These are phyloP conservation scores for Globisporangium abappressorium DNA, from an alignment of 352 stramenopile genomes.

Conservation along the genomic window DNA sequence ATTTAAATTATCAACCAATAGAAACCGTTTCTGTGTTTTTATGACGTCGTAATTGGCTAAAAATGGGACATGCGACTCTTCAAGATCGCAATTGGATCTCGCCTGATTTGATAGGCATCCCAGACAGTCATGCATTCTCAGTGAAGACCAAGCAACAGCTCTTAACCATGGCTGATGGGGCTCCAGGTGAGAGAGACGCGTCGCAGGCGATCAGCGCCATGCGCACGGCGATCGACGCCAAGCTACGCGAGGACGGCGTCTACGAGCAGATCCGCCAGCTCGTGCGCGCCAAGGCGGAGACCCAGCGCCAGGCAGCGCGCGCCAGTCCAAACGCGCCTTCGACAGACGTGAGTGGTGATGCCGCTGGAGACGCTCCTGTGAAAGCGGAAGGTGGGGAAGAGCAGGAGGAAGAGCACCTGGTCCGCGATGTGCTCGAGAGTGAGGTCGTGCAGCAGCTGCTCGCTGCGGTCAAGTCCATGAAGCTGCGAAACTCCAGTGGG, in stretches of 20 bases:
- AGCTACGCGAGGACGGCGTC: slow-evolving; percentile 70
- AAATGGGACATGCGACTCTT: not conserved
- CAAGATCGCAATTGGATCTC: slow-evolving; percentile 5
- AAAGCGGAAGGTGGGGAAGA: slow-evolving; percentile 4
- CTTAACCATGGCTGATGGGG: not conserved
- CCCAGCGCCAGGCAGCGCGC: not conserved
- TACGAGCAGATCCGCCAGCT: slow-evolving; percentile 72
- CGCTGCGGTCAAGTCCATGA: slow-evolving; percentile 33
- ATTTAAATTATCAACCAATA: not conserved
- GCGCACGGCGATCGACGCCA: slow-evolving; percentile 66
- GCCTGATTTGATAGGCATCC: not conserved
- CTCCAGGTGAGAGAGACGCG: not conserved
- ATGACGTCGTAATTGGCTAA: not conserved
- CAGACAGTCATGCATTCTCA: not conserved
- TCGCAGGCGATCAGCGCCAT: slow-evolving; percentile 45
- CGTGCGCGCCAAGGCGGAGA: slow-evolving; percentile 32
- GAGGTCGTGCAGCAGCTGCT: slow-evolving; percentile 75
- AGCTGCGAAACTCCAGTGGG: not conserved
- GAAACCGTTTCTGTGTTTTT: no score
- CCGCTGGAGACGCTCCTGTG: not conserved
- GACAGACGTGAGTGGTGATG: not conserved
- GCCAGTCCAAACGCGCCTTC: not conserved
- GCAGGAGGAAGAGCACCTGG: slow-evolving; percentile 28
- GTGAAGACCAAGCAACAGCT: not conserved
- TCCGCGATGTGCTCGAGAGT: slow-evolving; percentile 66